Base-by-base conservation (phyloP, 345 rosid species). In the Hypericum androsaemum region DNA sequence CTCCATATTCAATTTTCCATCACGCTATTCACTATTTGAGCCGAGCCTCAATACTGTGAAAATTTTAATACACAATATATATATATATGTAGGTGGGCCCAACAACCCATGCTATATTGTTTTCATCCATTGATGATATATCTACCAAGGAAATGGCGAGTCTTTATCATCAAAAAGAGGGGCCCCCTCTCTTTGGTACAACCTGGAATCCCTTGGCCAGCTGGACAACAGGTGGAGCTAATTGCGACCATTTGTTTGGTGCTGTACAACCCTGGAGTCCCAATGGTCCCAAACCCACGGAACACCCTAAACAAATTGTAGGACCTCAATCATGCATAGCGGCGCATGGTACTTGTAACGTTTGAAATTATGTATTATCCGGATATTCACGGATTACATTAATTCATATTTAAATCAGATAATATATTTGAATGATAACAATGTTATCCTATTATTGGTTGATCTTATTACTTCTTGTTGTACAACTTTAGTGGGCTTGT, bases 231-330 rank as follows among this genome's bases (percentile, higher is more conserved):
- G 66, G 61, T 56, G 71, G 64, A 48, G 13, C 57, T 1, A 52
- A 6, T 54, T 59, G 38, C 52, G 58, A 39, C 32, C 32, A 1
- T 22, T 22, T 22, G 32, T 22, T 22, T 22, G 32, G 32, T 22
- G 32, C 32, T 22, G 32, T 22, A 22, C 32, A 22, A 22, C 32
- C 32, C 32, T 22, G 41, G 47, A 38, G 65, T 63, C 64, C 67
- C 72, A 17, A 57, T 59, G 73, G 78, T 64, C 76, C 74, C 73
- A 10, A 52, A 53, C 63, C 58, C 49, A 47, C n/a, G 46, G 77
- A 45, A 53, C 47, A 35, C 16, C 48, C 15, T 50, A 35, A 50
- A 53, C 39, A 37, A 52, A 39, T 47, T 40, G 48, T 59, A 17
- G 52, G 59, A 14, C 53, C 63, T 52, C 36, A 51, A 43, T 39